Evolutionary conservation across 2,329 filamentous ascomycete species (phyloP), one percentile per base, ranked within the genome.

Genomic region (Cladosporium phlei): DNA sequence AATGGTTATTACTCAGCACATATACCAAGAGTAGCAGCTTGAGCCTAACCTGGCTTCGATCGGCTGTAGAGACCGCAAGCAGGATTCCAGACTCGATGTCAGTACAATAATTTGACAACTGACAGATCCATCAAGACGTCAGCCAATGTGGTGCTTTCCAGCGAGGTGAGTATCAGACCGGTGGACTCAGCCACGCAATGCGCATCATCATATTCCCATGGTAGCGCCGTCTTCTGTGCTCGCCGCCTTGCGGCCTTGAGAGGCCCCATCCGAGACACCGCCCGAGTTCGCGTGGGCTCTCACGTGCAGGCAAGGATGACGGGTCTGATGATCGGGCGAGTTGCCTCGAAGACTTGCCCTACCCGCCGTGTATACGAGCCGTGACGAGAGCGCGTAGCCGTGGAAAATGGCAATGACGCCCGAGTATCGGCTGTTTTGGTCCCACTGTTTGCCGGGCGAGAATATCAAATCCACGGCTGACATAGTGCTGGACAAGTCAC

Each of bases 271-370:
- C 33, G 39, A 43, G 39, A 43, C 39, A 43, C 24, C 24, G 24
- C 32, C 30, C 22, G 32, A 20, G 42, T 45, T 45, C 42, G 42
- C 42, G 28, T 43, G 39, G 39, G 20, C 17, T 33, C 42, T 45
- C 42, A 45, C 42, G 42, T 45, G 42, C 42, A 45, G 24, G 30
- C 24, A 29, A 28, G 39, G 39, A 35, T 35, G 42, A 32, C 37
- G 42, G 42, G 42, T 45, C 42, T 22, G 14, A 22, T 19, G 21
- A 32, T 22, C 24, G 40, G 30, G 11, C 30, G 40, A 35, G 14
- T 45, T 45, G 40, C 40, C 40, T 24, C n/a, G n/a, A n/a, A n/a
- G n/a, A 24, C 14, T 11, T 38, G 24, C 14, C 6, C 35, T 8
- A 7, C 14, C 33, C 37, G 42, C 30, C 40, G n/a, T 30, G 19